Evolutionary conservation across 441 rosid species (phyloP), one percentile per base, ranked within the genome.

Genomic region (Theobroma grandiflorum): DNA sequence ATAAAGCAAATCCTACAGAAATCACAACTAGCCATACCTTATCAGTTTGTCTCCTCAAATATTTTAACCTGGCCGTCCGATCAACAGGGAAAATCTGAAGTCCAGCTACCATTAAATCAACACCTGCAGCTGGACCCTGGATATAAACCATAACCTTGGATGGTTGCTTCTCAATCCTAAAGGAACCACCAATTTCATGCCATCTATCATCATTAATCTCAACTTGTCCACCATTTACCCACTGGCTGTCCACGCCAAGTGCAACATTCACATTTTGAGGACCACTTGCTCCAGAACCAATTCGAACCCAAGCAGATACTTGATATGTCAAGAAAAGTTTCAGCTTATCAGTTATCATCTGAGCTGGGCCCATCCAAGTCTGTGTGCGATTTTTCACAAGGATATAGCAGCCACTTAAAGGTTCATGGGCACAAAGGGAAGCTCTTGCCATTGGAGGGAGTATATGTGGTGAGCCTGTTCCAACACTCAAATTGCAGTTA

Each of bases 301-400:
- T 86, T 89, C 89, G 89, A 55, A 94, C 98, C 99, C 99, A 96
- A 11, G 98, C 98, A 43, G 98, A 90, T 10, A 96, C 89, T 87
- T 96, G 98, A 85, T 94, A 94, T 49, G 98, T 96, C 87, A 96
- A 75, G 81, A 89, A 91, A 75, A 94, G 91, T 80, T 92, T 87
- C 75, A 96, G 57, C 83, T 88, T 93, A 37, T 92, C 96, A 0
- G 96, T 90, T 86, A 96, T 92, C 74, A 90, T 88, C 84, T 96
- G 98, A 67, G 98, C 98, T 33, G 99, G 98, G 64, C 98, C 99
- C 97, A 94, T 93, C 99, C 98, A 96, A 76, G 87, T 90, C 74
- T 93, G 93, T 0, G 96, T 86, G 43, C 98, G 91, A 45, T 90
- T 93, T 11, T 95, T 90, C 45, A 88, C 97, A 11, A 85, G 86